Percentiles rank a stretch among this genome's conserved stretches.
Evolutionary conservation across 2,329 filamentous ascomycete genomes (phyloP).

Genomic region (Monilinia laxa): DNA sequence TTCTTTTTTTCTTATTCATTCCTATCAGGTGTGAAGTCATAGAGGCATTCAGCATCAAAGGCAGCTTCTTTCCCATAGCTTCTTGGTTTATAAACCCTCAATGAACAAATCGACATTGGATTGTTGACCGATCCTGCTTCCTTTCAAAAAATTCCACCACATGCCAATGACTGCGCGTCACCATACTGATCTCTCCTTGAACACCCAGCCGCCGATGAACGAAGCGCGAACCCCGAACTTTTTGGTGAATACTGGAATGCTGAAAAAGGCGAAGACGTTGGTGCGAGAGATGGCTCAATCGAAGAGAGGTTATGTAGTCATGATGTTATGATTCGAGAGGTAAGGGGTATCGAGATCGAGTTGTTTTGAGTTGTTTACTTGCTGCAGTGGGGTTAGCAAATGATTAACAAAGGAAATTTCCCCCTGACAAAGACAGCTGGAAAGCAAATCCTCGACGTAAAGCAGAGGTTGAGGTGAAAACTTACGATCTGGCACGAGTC

Average conservation of each 20-base stretch:
- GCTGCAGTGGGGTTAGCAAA: slow-evolving; percentile 37
- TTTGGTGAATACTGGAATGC: slow-evolving; percentile 36
- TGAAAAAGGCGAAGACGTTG: slow-evolving; percentile 41
- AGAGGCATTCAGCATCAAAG: slow-evolving; percentile 38
- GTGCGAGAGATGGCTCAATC: slow-evolving; percentile 41
- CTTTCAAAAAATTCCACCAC: slow-evolving; percentile 40
- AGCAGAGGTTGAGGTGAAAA: slow-evolving; percentile 32
- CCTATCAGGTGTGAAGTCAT: slow-evolving; percentile 33
- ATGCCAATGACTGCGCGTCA: slow-evolving; percentile 41
- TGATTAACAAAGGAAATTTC: background rate
- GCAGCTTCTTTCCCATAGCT: slow-evolving; percentile 39
- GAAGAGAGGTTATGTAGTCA: slow-evolving; percentile 41
- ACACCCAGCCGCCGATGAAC: slow-evolving; percentile 38
- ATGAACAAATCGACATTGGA: slow-evolving; percentile 39
- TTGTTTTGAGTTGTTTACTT: slow-evolving; percentile 47
- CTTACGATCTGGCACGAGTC: slow-evolving; percentile 96
- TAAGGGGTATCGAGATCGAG: slow-evolving; percentile 45
- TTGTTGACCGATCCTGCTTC: slow-evolving; percentile 40
- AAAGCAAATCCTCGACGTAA: background rate
- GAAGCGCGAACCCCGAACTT: slow-evolving; percentile 37
- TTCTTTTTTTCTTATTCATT: slow-evolving; percentile 38
- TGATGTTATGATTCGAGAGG: slow-evolving; percentile 39
- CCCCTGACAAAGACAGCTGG: slow-evolving; percentile 7
- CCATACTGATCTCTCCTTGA: slow-evolving; percentile 41
- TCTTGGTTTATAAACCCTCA: slow-evolving; percentile 39